Evolutionary conservation across 1,139 yeast species (phyloP), one percentile per base, ranked within the genome.

Genomic region (Lodderomyces orthopsilosis): DNA sequence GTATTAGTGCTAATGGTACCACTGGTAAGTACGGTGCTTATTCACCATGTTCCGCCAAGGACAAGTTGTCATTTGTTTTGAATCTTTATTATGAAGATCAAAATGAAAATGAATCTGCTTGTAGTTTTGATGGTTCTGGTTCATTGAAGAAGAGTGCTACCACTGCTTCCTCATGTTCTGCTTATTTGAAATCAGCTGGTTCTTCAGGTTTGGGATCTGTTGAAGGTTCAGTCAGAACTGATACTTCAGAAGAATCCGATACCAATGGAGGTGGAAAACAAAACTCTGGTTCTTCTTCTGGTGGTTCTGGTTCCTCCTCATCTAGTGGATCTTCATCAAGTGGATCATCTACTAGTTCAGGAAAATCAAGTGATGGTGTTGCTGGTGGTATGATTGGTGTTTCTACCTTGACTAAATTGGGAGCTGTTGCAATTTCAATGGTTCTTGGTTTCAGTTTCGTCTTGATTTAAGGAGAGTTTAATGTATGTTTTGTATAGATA

Each of bases 61-160:
- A 79, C 53, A 74, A 79, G 70, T 77, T 83, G 61, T 78, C 81
- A 60, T 83, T 73, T 60, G 72, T 80, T 45, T 65, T 83, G 58
- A 78, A 82, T 72, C 59, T 69, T 54, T 83, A 84, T 75, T 78
- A 78, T 68, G 52, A 66, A 51, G 66, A 64, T 32, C 70, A 81
- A 45, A 75, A 70, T 53, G 63, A 65, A 46, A 48, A 51, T 46
- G 50, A 63, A 18, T 60, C 70, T 39, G 86, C 86, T 41, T 85
- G 94, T 75, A 77, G 74, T 61, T 85, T 85, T 66, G 63, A 65
- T 48, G 93, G 94, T 49, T 74, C 83, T 47, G 89, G 87, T 41
- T 53, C 79, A 32, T 43, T 77, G 37, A 15, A 15, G 15, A 56
- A 66, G 43, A 50, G 50, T 35, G 74, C 76, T 41, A 65, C 75